Percentiles rank a stretch among this genome's conserved stretches.
Evolutionary conservation across 768 basidiomycete genomes (phyloP).

Genomic region (Hericium rajendrae): DNA sequence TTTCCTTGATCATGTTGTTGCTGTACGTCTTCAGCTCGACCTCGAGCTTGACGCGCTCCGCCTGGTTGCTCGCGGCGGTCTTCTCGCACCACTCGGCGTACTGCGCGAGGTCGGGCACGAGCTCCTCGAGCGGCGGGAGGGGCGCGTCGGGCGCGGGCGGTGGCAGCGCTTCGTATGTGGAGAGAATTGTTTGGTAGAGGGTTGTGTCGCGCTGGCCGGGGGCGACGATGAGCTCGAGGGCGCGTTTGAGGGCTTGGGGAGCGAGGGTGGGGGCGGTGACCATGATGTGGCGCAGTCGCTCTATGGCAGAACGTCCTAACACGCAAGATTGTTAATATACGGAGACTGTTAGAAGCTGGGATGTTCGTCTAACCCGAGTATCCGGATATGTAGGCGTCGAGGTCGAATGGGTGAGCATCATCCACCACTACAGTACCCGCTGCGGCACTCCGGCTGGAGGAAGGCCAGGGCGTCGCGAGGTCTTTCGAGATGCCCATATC

Average conservation of each 20-base stretch:
- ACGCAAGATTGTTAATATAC: neutral
- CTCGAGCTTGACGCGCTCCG: constrained; percentile 79
- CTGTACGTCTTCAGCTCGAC: constrained; percentile 91
- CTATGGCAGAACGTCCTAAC: constrained; percentile 66
- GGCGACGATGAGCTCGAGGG: constrained; percentile 42
- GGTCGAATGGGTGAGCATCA: constrained; percentile 79
- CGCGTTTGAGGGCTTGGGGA: constrained; percentile 59
- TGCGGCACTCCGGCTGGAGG: constrained; percentile 1
- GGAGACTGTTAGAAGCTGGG: neutral
- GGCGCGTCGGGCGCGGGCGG: constrained; percentile 20
- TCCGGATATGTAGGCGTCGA: constrained; percentile 67
- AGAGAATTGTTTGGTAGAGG: constrained; percentile 40
- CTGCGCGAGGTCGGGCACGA: constrained; percentile 42
- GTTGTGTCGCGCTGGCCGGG: constrained; percentile 60
- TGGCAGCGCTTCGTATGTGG: constrained; percentile 42
- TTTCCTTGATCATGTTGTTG: constrained; percentile 98
- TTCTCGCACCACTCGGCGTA: constrained; percentile 56
- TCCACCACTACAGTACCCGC: constrained; percentile 33
- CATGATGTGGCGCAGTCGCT: constrained; percentile 64
- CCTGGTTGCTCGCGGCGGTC: constrained; percentile 49
- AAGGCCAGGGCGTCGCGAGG: neutral
- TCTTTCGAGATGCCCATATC: constrained; percentile 1
- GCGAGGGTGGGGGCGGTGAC: constrained; percentile 57
- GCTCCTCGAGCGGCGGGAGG: constrained; percentile 37
- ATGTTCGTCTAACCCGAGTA: constrained; percentile 53